Evolutionary conservation across 495 filamentous ascomycete genomes (phyloP), one percentile per base, ranked within the genome.

Genomic region (Penicillium maclennaniae): DNA sequence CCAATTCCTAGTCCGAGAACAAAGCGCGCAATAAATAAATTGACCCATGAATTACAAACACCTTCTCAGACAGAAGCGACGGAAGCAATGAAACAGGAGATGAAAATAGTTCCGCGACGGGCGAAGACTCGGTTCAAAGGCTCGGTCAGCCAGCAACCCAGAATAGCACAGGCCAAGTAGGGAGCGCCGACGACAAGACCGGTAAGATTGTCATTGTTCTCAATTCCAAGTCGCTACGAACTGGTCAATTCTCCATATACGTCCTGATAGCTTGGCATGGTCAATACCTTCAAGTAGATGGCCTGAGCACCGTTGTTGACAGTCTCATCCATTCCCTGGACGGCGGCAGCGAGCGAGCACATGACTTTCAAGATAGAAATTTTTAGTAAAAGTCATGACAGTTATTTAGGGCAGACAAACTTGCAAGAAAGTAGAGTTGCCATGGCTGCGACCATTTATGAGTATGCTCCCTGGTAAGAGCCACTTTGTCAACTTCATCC

Each of bases 231-330:
- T 55, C 69, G 59, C 73, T 75, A 53, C 17, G 20, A 3, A 37
- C 19, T 6, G 42, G 25, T 44, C 17, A 55, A n/a, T 10, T 8
- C 6, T 21, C 23, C 37, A 8, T 25, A 20, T 41, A 15, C 21
- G n/a, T 42, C 17, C 31, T 34, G 9, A 34, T 4, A 14, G 31
- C 31, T 14, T 12, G 10, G 10, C 15, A 4, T 34, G 31, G 14
- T 12, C 1, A 4, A 42, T 42, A 42, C 20, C 39, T 19, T 64
- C 26, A 78, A 69, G 59, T 87, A 89, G 58, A 87, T 86, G 2
- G 83, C 72, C 54, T 89, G 86, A 4, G 87, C 88, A 41, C 87
- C 88, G 55, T 90, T 91, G 59, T 88, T 86, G 53, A 88, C 87
- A 0, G 87, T 89, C 63, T 92, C 86, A 56, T 89, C 84, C 85